Evolutionary conservation across 805 yeast species (phyloP), one percentile per base, ranked within the genome.

Genomic region (Candida chilensis): DNA sequence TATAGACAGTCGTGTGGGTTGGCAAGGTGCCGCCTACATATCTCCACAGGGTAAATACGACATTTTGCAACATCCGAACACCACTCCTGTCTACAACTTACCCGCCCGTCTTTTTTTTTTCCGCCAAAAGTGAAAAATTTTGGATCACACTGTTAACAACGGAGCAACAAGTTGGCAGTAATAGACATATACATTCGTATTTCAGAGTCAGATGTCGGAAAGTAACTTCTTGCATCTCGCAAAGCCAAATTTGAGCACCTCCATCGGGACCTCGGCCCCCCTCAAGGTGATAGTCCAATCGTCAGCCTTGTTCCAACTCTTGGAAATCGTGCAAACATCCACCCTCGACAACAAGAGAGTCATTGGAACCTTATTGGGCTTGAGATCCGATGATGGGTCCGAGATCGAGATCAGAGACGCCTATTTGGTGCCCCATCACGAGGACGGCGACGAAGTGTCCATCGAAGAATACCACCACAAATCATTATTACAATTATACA

Each of bases 311-410:
- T 71, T 86, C 57, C 82, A 78, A 52, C 69, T 86, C 35, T 65
- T 86, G 37, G 92, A 85, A 50, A 77, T 83, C 38, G 82, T 56
- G 55, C 73, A 74, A 59, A 53, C 64, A 62, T 50, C 71, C 22
- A 26, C 28, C 22, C 48, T 53, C 26, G 38, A 41, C 27, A 48
- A 69, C 39, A 59, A 63, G 39, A 70, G 92, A 52, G 73, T 80
- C 37, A 77, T 86, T 42, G 95, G 95, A 37, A 82, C 94, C 10
- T 66, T 86, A 36, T 62, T 86, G 28, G 95, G 95, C 20, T 57
- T 69, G 28, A 71, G 94, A 52, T 78, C 88, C 16, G 94, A 85
- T 37, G 95, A 85, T 50, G 94, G 94, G 10, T 59, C 72, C 12
- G 80, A 71, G 44, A 66, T 82, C 27, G 90, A 78, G 44, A 62